Conservation (phyloP, 2,329 filamentous ascomycete genomes). For the Emergomyces orientalis region DNA sequence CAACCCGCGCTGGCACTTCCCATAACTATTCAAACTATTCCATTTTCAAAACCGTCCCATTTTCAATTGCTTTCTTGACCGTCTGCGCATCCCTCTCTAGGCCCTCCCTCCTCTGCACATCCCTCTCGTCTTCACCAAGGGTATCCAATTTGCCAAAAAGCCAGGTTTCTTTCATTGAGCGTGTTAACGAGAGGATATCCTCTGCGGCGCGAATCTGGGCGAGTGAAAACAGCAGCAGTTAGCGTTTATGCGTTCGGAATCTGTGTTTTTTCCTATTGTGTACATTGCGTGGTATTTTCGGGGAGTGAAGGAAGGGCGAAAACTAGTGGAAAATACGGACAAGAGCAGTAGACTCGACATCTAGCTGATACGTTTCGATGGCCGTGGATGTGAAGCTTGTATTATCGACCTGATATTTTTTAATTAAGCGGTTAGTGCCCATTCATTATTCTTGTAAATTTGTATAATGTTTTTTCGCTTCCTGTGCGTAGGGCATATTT, state of each 20-base stretch:
- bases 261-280: neutral
- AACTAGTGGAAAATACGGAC: slow-evolving; percentile 28
- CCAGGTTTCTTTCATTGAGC: slow-evolving; percentile 58
- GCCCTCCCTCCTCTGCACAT: slow-evolving; percentile 33
- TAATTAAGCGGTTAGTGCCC: neutral
- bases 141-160: slow-evolving; percentile 56
- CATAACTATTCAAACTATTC: neutral
- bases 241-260: neutral
- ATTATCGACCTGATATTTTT: slow-evolving; percentile 36
- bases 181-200: slow-evolving; percentile 51
- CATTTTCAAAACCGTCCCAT: slow-evolving; percentile 21
- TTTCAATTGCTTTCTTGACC: slow-evolving; percentile 34
- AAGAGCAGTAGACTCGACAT: slow-evolving; percentile 50
- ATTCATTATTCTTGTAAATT: neutral
- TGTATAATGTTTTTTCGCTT: neutral
- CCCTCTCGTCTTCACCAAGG: slow-evolving; percentile 37
- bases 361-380: slow-evolving; percentile 49
- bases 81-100: slow-evolving; percentile 40
- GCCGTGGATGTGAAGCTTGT: slow-evolving; percentile 48
- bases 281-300: neutral
- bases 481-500: neutral
- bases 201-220: slow-evolving; percentile 51
- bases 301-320: neutral
- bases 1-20: neutral
- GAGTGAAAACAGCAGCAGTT: neutral